These are phyloP conservation scores for Berkeleyomyces rouxiae DNA, from an alignment of 2,329 filamentous ascomycete species.

Conservation along the genomic window DNA sequence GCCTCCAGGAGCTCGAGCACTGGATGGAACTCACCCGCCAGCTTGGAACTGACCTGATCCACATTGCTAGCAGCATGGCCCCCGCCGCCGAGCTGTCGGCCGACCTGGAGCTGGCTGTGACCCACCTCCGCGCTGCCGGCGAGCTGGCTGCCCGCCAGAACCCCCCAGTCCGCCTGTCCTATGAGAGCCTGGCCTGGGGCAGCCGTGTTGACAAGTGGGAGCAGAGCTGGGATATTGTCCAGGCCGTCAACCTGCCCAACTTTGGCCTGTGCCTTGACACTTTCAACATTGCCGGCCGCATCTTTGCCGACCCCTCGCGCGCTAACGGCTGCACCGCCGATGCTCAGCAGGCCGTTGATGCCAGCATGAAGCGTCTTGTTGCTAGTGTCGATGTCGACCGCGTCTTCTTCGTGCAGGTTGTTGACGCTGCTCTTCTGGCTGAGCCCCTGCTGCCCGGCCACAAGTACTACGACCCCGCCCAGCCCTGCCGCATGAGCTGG, in stretches of 20 bases:
- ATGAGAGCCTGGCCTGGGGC: constrained; percentile 59
- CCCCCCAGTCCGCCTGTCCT: constrained; percentile 49
- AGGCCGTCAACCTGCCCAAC: constrained; percentile 47
- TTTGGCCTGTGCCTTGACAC: constrained; percentile 65
- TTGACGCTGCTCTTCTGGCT: constrained; percentile 50
- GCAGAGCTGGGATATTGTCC: constrained; percentile 49
- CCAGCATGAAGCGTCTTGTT: constrained; percentile 38
- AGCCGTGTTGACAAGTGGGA: constrained; percentile 59
- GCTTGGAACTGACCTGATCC: constrained; percentile 53
- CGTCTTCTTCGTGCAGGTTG: constrained; percentile 62
- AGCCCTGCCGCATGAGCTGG: constrained; percentile 53
- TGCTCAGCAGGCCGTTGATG: constrained; percentile 37
- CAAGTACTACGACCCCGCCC: constrained; percentile 21
- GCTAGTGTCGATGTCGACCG: constrained; percentile 41
- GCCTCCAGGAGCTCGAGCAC: constrained; percentile 45
- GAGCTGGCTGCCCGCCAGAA: constrained; percentile 44
- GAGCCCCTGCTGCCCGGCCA: constrained; percentile 35
- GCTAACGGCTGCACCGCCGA: constrained; percentile 32
- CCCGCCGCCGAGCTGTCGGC: constrained; percentile 26
- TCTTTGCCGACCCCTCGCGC: constrained; percentile 51
- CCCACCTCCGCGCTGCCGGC: constrained; percentile 47
- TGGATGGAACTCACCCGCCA: constrained; percentile 53
- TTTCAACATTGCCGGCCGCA: constrained; percentile 57
- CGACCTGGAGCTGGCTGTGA: constrained; percentile 37
- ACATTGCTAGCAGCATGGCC: constrained; percentile 58